Conservation (phyloP, 116 monocot species). For the Iris pallida region DNA sequence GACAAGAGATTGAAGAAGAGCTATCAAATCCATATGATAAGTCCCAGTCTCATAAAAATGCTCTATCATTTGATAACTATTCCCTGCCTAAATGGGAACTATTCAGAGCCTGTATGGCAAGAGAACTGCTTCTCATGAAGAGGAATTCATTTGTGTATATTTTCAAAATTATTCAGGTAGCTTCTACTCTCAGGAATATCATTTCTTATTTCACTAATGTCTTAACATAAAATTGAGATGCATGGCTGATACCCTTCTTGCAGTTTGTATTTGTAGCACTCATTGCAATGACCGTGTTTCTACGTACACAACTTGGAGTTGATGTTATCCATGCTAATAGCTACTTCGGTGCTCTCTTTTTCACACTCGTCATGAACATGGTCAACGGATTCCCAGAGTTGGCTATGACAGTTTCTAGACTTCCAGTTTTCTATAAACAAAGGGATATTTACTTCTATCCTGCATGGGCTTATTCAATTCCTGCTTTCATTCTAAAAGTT, state of each 20-base stretch:
- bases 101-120: slow-evolving; percentile 37
- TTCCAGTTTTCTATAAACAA: slow-evolving; percentile 57
- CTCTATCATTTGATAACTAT: slow-evolving; percentile 30
- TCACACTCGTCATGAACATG: slow-evolving; percentile 26
- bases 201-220: background rate
- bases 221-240: too few species aligned
- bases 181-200: background rate
- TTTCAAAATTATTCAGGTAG: slow-evolving; percentile 32
- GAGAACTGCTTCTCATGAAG: slow-evolving; percentile 44
- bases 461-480: slow-evolving; percentile 57
- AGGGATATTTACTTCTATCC: slow-evolving; percentile 55
- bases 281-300: slow-evolving; percentile 42
- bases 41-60: slow-evolving; percentile 21
- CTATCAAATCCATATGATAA: slow-evolving; percentile 32
- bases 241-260: background rate
- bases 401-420: slow-evolving; percentile 34
- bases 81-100: slow-evolving; percentile 39
- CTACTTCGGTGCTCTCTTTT: slow-evolving; percentile 38
- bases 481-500: slow-evolving; percentile 38
- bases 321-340: slow-evolving; percentile 34
- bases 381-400: slow-evolving; percentile 47
- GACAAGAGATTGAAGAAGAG: slow-evolving; percentile 24
- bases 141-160: slow-evolving; percentile 31
- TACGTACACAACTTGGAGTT: slow-evolving; percentile 27
- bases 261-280: slow-evolving; percentile 35